phyloP scores from a whole-genome alignment of 495 filamentous ascomycete genomes.

The Podospora pseudoanserina region DNA sequence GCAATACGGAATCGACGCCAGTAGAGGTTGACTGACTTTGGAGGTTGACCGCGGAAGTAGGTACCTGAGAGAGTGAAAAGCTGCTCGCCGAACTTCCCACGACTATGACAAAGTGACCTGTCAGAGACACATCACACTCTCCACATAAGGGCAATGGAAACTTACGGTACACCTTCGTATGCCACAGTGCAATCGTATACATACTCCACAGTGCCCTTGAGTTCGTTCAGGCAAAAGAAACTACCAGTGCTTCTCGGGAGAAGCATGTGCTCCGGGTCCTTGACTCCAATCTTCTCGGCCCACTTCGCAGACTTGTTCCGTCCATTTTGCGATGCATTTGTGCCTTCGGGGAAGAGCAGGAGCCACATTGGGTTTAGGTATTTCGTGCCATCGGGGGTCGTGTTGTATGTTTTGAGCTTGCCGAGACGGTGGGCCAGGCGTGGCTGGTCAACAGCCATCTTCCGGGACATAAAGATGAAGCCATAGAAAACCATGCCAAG shows the following conservation, averaged over 20 bases:
- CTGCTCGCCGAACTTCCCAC: constrained; percentile 69
- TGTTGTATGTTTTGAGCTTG: constrained; percentile 58
- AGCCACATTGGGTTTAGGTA: constrained; percentile 79
- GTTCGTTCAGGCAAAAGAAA: constrained; percentile 69
- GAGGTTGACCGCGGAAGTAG: constrained; percentile 72
- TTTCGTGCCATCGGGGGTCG: constrained; percentile 49
- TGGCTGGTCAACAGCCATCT: constrained; percentile 74
- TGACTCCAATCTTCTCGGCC: constrained; percentile 64
- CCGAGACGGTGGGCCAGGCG: constrained; percentile 64
- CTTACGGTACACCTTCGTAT: constrained; percentile 76
- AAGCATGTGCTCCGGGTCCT: constrained; percentile 64
- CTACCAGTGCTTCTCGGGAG: constrained; percentile 73
- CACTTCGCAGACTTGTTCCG: constrained; percentile 60
- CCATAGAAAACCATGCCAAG: constrained; percentile 77
- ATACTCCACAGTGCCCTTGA: constrained; percentile 68
- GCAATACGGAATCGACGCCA: constrained; percentile 68
- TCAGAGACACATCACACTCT: constrained; percentile 17
- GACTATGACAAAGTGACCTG: constrained; percentile 36
- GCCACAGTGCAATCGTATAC: constrained; percentile 84
- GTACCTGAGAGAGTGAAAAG: constrained; percentile 68
- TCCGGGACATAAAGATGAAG: constrained; percentile 81
- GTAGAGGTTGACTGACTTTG: constrained; percentile 81
- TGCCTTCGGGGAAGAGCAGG: constrained; percentile 79
- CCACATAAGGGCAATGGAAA: constrained; percentile 14
- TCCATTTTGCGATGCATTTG: constrained; percentile 67